Base-by-base conservation (phyloP, 2,329 filamentous ascomycete genomes). In the Bipolaris oryzae region DNA sequence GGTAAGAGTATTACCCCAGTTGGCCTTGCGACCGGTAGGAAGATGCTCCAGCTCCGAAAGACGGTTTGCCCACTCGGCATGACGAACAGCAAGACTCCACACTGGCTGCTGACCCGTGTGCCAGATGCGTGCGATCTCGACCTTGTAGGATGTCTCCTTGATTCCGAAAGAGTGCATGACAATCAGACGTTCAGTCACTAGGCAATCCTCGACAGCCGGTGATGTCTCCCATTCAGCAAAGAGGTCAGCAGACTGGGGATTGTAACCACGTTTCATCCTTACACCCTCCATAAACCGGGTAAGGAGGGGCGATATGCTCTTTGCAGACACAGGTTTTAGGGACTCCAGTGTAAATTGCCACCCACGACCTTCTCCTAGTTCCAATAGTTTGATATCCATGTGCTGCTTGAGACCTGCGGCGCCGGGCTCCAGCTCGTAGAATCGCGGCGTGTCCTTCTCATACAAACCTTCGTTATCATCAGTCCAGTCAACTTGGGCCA, bases 301-400 rank as follows among this genome's bases (percentile, higher is more conserved):
- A 1, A 75, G 52, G 1, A 67, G 58, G 3, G 71, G 67, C 2
- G 71, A 62, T 1, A 69, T 61, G 3, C 55, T 55, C 18, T 60
- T 64, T 15, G 50, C 37, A 3, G 57, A 21, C 7, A 72, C 43
- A 1, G 55, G 48, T 4, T 33, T 58, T 67, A 74, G 62, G 0
- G 69, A 71, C 28, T 72, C 67, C 2, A 75, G 51, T 3, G 58
- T 60, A 33, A 75, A 74, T 5, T 68, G 65, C 73, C 73, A 75
- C 5, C 55, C 67, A 52, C 63, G 61, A n/a, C 61, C 56, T 66
- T 71, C 66, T 42, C 64, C 69, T 3, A 75, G 56, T 46, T 75
- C 73, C 16, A 74, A 33, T 4, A 75, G 46, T n/a, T 73, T 74
- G 28, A 75, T 58, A 16, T 74, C 71, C 62, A 75, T 66, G 35